A percentile compares a stretch with the other conserved stretches of the same genome.
Conservation (phyloP, 805 yeast genomes). For the Candida dajiaensis region DNA sequence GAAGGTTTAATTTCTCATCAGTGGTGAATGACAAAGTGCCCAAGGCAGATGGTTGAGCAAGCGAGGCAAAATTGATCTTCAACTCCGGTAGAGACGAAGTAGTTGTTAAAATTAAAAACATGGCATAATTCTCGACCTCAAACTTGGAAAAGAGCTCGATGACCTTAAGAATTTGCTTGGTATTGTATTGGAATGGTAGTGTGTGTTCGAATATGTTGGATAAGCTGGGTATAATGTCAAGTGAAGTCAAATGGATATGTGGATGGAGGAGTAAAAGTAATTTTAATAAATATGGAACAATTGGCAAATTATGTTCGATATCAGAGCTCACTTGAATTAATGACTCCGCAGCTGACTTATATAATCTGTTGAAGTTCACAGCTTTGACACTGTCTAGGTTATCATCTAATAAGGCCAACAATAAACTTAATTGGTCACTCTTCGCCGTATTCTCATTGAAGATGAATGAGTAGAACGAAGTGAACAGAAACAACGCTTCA, state of each 20-base stretch:
- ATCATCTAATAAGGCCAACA: not conserved
- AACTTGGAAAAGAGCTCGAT: slow-evolving; percentile 2
- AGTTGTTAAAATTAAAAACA: slow-evolving; percentile 3
- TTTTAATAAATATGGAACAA: not conserved
- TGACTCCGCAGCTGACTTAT: not conserved
- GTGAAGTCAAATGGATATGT: not conserved
- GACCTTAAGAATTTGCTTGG: not conserved
- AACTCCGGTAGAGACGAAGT: slow-evolving; percentile 4
- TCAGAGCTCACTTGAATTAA: not conserved
- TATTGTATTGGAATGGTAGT: not conserved
- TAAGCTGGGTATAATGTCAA: slow-evolving; percentile 3
- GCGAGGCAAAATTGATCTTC: not conserved
- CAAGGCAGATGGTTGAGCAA: not conserved
- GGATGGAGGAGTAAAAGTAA: not conserved
- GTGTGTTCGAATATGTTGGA: not conserved
- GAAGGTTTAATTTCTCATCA: slow-evolving; percentile 2
- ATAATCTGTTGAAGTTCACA: not conserved
- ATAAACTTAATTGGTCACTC: slow-evolving; percentile 2
- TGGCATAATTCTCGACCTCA: not conserved
- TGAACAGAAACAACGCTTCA: slow-evolving; percentile 22
- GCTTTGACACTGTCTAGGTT: not conserved
- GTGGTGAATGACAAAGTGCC: not conserved
- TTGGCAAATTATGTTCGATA: not conserved
- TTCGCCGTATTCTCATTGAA: slow-evolving; percentile 10
- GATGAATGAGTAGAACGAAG: slow-evolving; percentile 25